These are phyloP conservation scores for Talaromyces sp. DNA, from an alignment of 2,329 filamentous ascomycete genomes.

Conservation along the genomic window DNA sequence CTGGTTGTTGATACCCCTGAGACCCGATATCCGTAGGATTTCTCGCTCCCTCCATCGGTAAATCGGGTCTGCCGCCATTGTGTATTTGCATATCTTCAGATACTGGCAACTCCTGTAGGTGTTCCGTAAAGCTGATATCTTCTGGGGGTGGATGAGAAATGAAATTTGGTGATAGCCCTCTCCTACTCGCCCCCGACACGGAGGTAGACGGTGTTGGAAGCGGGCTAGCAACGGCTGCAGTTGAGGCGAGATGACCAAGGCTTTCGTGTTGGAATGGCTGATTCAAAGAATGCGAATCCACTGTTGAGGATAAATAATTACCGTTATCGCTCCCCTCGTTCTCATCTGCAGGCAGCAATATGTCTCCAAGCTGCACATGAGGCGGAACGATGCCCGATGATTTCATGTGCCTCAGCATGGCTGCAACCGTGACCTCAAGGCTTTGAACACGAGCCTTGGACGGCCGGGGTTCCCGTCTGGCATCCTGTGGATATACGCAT, in stretches of 20 bases:
- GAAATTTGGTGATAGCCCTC: not conserved
- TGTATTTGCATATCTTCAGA: not conserved
- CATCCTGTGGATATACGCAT: constrained; percentile 32
- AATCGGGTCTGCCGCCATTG: not conserved
- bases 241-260: not conserved
- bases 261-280: not conserved
- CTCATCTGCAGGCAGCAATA: not conserved
- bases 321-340: not conserved
- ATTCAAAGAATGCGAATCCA: not conserved
- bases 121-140: not conserved
- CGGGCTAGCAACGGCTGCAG: not conserved
- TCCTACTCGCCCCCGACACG: not conserved
- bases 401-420: constrained; percentile 25
- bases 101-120: not conserved
- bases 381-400: constrained; percentile 20
- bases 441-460: constrained; percentile 26
- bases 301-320: not conserved
- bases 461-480: constrained; percentile 26
- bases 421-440: constrained; percentile 21
- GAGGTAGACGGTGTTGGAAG: not conserved
- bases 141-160: not conserved
- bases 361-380: not conserved
- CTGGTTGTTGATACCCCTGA: not conserved
- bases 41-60: not conserved
- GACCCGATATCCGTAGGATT: not conserved